A percentile compares a stretch with the other conserved stretches of the same genome.
Evolutionary conservation across 2,329 filamentous ascomycete genomes (phyloP).

Genomic region (Drechmeria coniospora): DNA sequence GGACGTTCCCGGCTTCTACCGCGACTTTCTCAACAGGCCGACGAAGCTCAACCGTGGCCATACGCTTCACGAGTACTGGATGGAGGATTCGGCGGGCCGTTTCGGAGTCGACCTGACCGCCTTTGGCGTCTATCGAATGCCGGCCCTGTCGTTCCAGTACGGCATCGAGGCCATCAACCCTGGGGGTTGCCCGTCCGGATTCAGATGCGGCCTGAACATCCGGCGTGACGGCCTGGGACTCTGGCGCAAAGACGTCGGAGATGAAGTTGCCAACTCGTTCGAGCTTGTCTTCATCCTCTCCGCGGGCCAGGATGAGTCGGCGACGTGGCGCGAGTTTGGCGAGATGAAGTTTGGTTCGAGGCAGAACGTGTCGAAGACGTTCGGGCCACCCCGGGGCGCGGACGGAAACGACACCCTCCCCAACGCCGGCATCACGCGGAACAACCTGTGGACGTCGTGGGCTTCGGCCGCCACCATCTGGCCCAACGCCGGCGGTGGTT

Average conservation of each 20-base stretch:
- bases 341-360: slow-evolving; percentile 33
- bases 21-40: slow-evolving; percentile 33
- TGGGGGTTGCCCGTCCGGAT: slow-evolving; percentile 26
- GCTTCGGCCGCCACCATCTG: slow-evolving; percentile 33
- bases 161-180: slow-evolving; percentile 34
- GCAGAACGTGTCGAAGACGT: slow-evolving; percentile 30
- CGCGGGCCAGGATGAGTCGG: slow-evolving; percentile 38
- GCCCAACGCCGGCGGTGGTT: slow-evolving; percentile 36
- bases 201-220: slow-evolving; percentile 29
- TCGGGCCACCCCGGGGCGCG: slow-evolving; percentile 26
- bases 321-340: slow-evolving; percentile 41
- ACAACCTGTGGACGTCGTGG: slow-evolving; percentile 39
- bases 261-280: slow-evolving; percentile 28
- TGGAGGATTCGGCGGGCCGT: slow-evolving; percentile 36
- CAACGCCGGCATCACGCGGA: slow-evolving; percentile 33
- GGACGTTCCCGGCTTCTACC: slow-evolving; percentile 33
- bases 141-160: slow-evolving; percentile 30
- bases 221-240: slow-evolving; percentile 31
- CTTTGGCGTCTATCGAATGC: slow-evolving; percentile 36
- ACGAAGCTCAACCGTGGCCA: slow-evolving; percentile 32
- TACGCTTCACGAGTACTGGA: slow-evolving; percentile 42
- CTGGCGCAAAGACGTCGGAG: slow-evolving; percentile 35
- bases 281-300: slow-evolving; percentile 39
- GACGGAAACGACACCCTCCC: slow-evolving; percentile 14
- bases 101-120: slow-evolving; percentile 37